Percentiles rank a stretch among this genome's conserved stretches.
Conservation (phyloP, 2,329 filamentous ascomycete species). For the Cyclaneusma minus region DNA sequence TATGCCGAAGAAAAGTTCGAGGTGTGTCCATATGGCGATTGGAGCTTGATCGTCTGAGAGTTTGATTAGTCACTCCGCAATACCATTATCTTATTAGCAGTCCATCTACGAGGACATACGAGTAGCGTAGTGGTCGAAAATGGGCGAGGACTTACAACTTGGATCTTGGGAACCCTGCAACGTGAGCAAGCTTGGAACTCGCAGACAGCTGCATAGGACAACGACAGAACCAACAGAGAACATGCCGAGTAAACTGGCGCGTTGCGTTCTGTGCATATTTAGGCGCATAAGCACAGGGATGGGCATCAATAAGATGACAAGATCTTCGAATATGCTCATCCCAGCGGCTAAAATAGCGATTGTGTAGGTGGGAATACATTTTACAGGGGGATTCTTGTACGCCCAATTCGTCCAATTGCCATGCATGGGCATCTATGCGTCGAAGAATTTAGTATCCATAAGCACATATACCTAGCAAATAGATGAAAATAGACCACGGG, state of each 20-base stretch:
- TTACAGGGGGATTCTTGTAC: conserved; percentile 4
- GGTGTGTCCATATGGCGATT: conserved; percentile 6
- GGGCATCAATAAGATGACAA: conserved; percentile 5
- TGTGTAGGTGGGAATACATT: conserved; percentile 4
- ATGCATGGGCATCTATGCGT: conserved; percentile 3
- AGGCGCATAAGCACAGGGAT: conserved; percentile 4
- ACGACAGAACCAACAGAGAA: conserved; percentile 7
- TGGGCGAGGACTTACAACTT: conserved; percentile 8
- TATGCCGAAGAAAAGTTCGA: conserved; percentile 24
- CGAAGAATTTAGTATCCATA: too few species aligned
- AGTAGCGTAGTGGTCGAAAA: too few species aligned
- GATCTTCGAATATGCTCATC: conserved; percentile 4
- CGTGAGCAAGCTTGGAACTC: conserved; percentile 3
- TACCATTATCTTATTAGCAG: too few species aligned
- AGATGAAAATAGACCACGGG: too few species aligned
- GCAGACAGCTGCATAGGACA: conserved; percentile 4
- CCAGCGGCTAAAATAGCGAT: conserved; percentile 2
- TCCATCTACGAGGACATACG: too few species aligned
- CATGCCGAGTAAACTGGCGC: conserved; percentile 4
- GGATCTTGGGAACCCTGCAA: conserved; percentile 3
- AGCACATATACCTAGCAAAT: too few species aligned
- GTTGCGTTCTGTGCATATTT: conserved; percentile 3
- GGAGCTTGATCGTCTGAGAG: conserved; percentile 8
- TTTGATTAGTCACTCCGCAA: too few species aligned
- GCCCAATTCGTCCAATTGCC: conserved; percentile 7